These are phyloP conservation scores for Phytophthora hibernalis DNA, from an alignment of 352 stramenopile species.

Conservation along the genomic window DNA sequence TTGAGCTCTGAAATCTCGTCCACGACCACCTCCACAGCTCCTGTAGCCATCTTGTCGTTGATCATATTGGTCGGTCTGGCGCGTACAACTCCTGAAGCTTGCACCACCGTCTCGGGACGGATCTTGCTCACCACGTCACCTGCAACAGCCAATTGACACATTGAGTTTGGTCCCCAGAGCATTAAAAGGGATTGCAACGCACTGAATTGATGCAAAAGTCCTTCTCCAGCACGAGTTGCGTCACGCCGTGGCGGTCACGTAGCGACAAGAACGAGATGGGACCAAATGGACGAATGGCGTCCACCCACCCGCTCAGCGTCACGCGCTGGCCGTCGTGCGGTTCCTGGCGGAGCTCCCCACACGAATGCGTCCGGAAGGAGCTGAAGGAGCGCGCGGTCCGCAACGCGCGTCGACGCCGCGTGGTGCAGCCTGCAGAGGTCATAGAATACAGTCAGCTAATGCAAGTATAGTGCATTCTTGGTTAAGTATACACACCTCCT, in stretches of 20 bases:
- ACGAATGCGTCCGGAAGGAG: constrained; percentile 78
- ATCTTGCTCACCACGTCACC: constrained; percentile 59
- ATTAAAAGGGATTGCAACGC: neutral
- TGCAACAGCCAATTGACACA: constrained; percentile 6
- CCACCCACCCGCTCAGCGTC: constrained; percentile 82
- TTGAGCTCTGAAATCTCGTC: constrained; percentile 72
- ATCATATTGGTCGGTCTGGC: constrained; percentile 64
- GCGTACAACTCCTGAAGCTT: constrained; percentile 67
- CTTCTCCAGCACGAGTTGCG: constrained; percentile 84
- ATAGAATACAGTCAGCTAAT: too few species aligned
- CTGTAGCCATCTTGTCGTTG: constrained; percentile 78
- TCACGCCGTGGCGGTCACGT: constrained; percentile 80
- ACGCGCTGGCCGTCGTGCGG: constrained; percentile 61
- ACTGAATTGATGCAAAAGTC: constrained; percentile 53
- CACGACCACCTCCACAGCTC: constrained; percentile 77
- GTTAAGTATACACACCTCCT: constrained; percentile 29
- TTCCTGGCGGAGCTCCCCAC: constrained; percentile 71
- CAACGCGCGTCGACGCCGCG: constrained; percentile 1
- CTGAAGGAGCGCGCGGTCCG: constrained; percentile 37
- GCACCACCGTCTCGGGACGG: constrained; percentile 77
- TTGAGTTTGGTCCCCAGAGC: neutral
- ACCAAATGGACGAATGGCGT: constrained; percentile 77
- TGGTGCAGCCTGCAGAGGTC: constrained; percentile 26
- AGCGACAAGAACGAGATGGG: constrained; percentile 86
- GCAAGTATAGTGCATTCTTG: neutral